Percentiles rank a stretch among this genome's conserved stretches.
Evolutionary conservation across 192 early-diverging fungal genomes (phyloP).

Genomic region (Pilaira anomala): DNA sequence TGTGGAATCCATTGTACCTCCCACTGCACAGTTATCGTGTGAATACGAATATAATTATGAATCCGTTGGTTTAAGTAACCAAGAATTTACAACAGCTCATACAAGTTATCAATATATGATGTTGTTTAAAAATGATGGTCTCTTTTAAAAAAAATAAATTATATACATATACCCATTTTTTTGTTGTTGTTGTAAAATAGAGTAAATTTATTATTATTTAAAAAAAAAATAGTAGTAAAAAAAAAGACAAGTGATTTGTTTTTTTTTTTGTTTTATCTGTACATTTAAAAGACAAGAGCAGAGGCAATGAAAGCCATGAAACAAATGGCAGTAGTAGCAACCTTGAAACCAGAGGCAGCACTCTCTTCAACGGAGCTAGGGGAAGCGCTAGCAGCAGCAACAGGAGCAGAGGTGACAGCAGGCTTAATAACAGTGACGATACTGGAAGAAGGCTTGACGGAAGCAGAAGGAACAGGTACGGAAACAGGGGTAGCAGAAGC

Average conservation of each 20-base stretch:
- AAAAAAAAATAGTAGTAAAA: not conserved
- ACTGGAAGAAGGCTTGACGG: not conserved
- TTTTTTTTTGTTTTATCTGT: not conserved
- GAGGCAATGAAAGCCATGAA: not conserved
- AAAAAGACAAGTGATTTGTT: not conserved
- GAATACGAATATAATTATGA: slow-evolving; percentile 53
- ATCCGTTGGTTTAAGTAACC: slow-evolving; percentile 45
- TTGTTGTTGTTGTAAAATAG: not conserved
- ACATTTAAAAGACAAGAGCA: slow-evolving; percentile 8
- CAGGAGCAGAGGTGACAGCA: not conserved
- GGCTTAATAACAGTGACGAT: not conserved
- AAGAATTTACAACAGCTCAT: slow-evolving; percentile 48
- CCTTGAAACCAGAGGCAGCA: slow-evolving; percentile 1
- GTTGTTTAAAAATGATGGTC: slow-evolving; percentile 49
- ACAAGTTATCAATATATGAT: slow-evolving; percentile 52
- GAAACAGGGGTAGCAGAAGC: not conserved
- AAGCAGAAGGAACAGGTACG: not conserved
- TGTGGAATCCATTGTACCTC: slow-evolving; percentile 45
- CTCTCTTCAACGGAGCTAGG: not conserved
- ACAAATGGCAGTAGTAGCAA: not conserved
- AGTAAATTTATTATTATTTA: slow-evolving; percentile 9
- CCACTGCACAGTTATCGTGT: slow-evolving; percentile 43
- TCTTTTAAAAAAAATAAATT: slow-evolving; percentile 41
- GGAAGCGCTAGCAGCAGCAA: not conserved
- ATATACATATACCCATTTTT: not conserved